Base-by-base conservation (phyloP, 2,329 filamentous ascomycete species). In the Alternaria angustiovoidea region DNA sequence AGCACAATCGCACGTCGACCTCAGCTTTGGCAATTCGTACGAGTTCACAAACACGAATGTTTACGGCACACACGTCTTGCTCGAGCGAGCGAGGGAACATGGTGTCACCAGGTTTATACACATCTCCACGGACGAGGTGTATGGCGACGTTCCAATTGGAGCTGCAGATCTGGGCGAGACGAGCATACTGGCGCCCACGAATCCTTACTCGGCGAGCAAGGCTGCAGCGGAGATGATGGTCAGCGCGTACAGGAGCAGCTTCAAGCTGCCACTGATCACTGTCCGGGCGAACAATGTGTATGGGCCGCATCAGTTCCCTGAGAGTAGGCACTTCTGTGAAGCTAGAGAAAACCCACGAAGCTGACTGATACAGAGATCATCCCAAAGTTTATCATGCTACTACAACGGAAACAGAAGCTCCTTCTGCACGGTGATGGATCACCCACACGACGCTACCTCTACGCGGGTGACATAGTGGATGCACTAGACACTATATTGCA, bases 271-370 rank as follows among this genome's bases (percentile, higher is more conserved):
- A 1, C 87, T 88, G 52, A 92, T 94, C 65, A 91, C 94, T 68
- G 89, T 94, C 28, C 85, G 91, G 51, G 90, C 90, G 75, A 94
- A 94, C 81, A 94, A 95, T 71, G 91, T 94, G 30, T 95, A 94
- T 71, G 92, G 92, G 0, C 92, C 92, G 22, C 91, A 94, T 74
- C 91, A 94, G 75, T 93, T 90, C 75, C 91, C 91, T 0, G 91
- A 94, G 80, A 93, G 91, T 93, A 80, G 78, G 89, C 5, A 30
- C 22, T n/a, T 16, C 14, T 4, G 3, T 14, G 14, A 7, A 5
- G 2, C 6, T 14, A 3, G 12, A 5, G 5, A 24, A 1, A 12
- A 16, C 9, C 20, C 14, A n/a, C 34, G 20, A 26, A 24, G 30
- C 65, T 75, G 26, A 76, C 47, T 32, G 1, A 4, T 7, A n/a